Percentiles rank a stretch among this genome's conserved stretches.
These are phyloP conservation scores for Arthrinium puccinioides DNA, from an alignment of 2,329 filamentous ascomycete genomes.

Conservation along the genomic window DNA sequence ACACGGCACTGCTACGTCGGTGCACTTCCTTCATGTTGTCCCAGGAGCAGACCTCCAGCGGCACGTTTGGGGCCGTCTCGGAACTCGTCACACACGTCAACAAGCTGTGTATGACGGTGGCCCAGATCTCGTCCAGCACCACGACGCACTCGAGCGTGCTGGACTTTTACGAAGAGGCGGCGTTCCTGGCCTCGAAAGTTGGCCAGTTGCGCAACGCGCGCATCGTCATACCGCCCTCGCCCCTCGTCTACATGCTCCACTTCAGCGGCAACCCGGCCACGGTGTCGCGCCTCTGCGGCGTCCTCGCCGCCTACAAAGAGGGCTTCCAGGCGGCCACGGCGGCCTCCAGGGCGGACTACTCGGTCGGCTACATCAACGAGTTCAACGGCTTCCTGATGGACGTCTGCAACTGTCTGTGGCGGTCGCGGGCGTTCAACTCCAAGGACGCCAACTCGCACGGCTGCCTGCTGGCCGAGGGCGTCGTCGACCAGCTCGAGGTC, in stretches of 20 bases:
- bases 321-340: constrained; percentile 54
- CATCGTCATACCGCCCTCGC: constrained; percentile 60
- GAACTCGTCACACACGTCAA: constrained; percentile 42
- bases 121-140: constrained; percentile 41
- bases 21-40: constrained; percentile 44
- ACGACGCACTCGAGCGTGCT: constrained; percentile 50
- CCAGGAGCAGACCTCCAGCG: constrained; percentile 23
- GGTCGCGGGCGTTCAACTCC: constrained; percentile 61
- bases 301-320: constrained; percentile 66
- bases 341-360: constrained; percentile 32
- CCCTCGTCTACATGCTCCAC: constrained; percentile 62
- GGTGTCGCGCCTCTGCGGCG: constrained; percentile 60
- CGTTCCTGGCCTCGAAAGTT: constrained; percentile 46
- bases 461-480: constrained; percentile 37
- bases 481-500: constrained; percentile 35
- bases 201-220: constrained; percentile 47
- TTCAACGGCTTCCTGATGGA: constrained; percentile 88
- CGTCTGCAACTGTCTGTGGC: constrained; percentile 77
- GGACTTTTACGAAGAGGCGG: constrained; percentile 62
- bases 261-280: constrained; percentile 58
- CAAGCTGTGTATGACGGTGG: constrained; percentile 49
- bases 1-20: constrained; percentile 57
- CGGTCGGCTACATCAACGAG: constrained; percentile 52
- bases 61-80: constrained; percentile 30
- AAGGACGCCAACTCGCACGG: constrained; percentile 57